Evolutionary conservation across 192 early-diverging fungal genomes (phyloP), one percentile per base, ranked within the genome.

Genomic region (Funneliformis geosporum): DNA sequence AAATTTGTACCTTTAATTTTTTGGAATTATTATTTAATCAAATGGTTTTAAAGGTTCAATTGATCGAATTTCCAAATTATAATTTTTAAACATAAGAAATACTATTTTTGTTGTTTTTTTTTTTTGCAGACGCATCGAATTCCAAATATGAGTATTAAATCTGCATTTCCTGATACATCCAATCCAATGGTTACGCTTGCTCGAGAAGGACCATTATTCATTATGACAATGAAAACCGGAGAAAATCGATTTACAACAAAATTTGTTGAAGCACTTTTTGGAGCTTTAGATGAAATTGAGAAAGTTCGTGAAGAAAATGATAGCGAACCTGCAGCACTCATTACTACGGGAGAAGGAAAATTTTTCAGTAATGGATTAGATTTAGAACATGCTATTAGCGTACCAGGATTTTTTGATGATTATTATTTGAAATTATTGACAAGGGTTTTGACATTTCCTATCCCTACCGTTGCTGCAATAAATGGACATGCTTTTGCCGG

Each of bases 401-500:
- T 84, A 18, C 81, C 81, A 10, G 81, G 84, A 8, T 90, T 90
- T 71, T 80, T 87, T 60, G 82, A 89, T 8, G 85, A 89, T 47
- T 81, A 84, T 64, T 93, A 87, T 59, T 80, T 90, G 69, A 71
- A 66, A 16, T 84, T 94, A 84, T 87, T 94, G 2, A 85, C 85
- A 33, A 87, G 90, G 60, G 65, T 94, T 73, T 75, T 93, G 47
- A 87, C 90, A 4, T 93, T 91, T 80, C 82, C 87, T 18, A 78
- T 94, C 16, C 92, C 93, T 0, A 94, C 93, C 0, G 85, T 94
- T 38, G 93, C 93, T 5, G 92, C 92, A 10, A 81, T 94, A 28
- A 94, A 94, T 73, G 93, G 93, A 84, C 93, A 94, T 62, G 91
- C 93, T 21, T 94, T 94, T 85, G 93, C 93, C n/a, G 93, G 93